phyloP scores from a whole-genome alignment of 2,329 filamentous ascomycete genomes.

The Colletotrichum australisinense region DNA sequence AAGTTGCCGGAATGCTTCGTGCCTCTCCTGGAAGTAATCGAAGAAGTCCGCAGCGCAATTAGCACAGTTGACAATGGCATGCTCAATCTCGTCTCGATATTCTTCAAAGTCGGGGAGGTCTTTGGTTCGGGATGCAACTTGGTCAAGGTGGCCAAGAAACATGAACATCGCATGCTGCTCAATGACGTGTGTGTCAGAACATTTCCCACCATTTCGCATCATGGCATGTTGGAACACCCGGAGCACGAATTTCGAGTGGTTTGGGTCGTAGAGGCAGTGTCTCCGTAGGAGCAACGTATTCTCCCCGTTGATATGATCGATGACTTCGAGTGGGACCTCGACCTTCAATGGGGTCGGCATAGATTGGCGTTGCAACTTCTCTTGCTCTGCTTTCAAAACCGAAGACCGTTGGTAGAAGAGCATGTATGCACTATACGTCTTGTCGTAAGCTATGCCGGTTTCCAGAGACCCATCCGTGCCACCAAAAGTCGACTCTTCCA shows the following conservation, averaged over 20 bases:
- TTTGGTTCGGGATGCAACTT: constrained; percentile 78
- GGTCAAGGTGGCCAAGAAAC: constrained; percentile 76
- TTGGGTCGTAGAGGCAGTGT: constrained; percentile 82
- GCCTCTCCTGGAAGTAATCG: constrained; percentile 68
- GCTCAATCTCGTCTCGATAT: constrained; percentile 61
- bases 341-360: constrained; percentile 56
- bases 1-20: constrained; percentile 71
- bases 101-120: constrained; percentile 72
- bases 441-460: constrained; percentile 66
- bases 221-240: constrained; percentile 70
- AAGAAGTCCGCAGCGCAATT: constrained; percentile 70
- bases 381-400: constrained; percentile 67
- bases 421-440: constrained; percentile 94
- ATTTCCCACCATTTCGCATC: constrained; percentile 58
- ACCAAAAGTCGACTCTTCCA: constrained; percentile 85
- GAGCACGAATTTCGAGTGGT: constrained; percentile 75
- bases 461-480: constrained; percentile 67
- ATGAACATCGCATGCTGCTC: constrained; percentile 64
- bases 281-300: constrained; percentile 80
- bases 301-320: constrained; percentile 73
- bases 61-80: constrained; percentile 61
- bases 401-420: constrained; percentile 92
- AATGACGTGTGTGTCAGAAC: constrained; percentile 49
- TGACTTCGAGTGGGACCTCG: constrained; percentile 56
- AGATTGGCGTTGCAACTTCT: constrained; percentile 52